Conservation (phyloP, 768 basidiomycete genomes). For the Rhodotorula sphaerocarpa region DNA sequence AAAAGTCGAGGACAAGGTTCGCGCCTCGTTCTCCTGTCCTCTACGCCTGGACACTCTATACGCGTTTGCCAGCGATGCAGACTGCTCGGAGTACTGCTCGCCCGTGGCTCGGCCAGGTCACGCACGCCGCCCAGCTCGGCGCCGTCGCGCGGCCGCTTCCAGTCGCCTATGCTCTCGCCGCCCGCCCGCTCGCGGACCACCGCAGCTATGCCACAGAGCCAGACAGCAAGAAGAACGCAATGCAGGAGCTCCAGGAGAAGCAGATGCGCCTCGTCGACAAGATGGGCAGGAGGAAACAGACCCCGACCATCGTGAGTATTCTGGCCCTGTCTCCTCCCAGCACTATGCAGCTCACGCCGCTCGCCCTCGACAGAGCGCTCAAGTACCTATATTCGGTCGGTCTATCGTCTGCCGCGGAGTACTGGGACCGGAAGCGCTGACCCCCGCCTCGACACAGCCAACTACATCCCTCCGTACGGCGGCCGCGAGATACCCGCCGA, state of each 20-base stretch:
- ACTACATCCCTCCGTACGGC: conserved; percentile 26
- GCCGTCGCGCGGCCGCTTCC: neutral
- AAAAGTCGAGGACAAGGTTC: no score
- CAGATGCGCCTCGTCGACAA: conserved; percentile 29
- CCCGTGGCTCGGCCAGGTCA: neutral
- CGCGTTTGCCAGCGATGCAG: neutral
- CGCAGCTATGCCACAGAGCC: neutral
- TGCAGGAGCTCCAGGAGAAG: conserved; percentile 18
- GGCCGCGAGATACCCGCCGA: conserved; percentile 9
- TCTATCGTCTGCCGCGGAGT: neutral
- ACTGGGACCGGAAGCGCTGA: neutral
- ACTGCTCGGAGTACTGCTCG: neutral
- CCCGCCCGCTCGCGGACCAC: neutral
- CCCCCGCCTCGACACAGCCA: conserved; percentile 9
- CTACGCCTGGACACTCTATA: no score
- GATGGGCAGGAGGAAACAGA: conserved; percentile 33
- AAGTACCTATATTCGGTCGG: conserved; percentile 21
- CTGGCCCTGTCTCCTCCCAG: neutral
- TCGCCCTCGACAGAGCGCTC: neutral
- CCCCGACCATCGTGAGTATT: conserved; percentile 16
- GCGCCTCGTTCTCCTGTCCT: no score
- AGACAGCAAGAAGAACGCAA: neutral
- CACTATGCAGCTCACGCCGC: neutral
- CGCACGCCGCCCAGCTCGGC: neutral
- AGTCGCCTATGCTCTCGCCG: no score